Evolutionary conservation across 768 basidiomycete species (phyloP), one percentile per base, ranked within the genome.

Genomic region (Russula emetica): DNA sequence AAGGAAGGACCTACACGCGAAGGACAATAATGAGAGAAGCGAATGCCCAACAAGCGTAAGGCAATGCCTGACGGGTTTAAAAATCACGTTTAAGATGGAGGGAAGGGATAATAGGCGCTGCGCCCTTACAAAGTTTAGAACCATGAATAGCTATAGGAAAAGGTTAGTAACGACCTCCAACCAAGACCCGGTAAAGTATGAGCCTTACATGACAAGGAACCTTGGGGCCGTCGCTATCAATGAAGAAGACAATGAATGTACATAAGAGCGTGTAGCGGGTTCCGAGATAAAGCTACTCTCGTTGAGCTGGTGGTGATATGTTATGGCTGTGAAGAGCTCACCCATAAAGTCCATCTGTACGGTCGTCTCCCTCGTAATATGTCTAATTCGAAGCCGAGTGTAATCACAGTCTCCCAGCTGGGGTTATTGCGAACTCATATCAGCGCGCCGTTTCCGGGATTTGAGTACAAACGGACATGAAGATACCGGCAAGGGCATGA

Each of bases 321-420:
- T 20, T 4, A n/a, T 26, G 20, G 7, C 6, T 10, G 14, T 32
- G 36, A 47, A 55, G 30, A 9, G 9, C 52, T 55, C 54, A 61
- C 60, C 53, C 53, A 61, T 28, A 61, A 47, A 28, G 60, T 61
- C 53, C 60, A 55, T n/a, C 24, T 24, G 26, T 61, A 61, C 3
- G 63, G 63, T 5, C 63, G 58, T 44, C 56, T 64, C 8, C 63
- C 47, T 64, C 59, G 34, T 1, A 61, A 26, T 18, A 61, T 3
- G 28, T 61, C 60, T 11, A 36, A 36, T 47, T 61, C 60, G 36
- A 61, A 61, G 16, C 34, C 20, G 24, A 24, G 20, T 6, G 60
- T 47, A 20, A 26, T 14, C 11, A 55, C 53, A 1, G 32, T 55
- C 26, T 61, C 60, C 60, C 60, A 61, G 10, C 60, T 61, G 34